Conservation (phyloP, 257 asterid species). For the Fraxinus americana region DNA sequence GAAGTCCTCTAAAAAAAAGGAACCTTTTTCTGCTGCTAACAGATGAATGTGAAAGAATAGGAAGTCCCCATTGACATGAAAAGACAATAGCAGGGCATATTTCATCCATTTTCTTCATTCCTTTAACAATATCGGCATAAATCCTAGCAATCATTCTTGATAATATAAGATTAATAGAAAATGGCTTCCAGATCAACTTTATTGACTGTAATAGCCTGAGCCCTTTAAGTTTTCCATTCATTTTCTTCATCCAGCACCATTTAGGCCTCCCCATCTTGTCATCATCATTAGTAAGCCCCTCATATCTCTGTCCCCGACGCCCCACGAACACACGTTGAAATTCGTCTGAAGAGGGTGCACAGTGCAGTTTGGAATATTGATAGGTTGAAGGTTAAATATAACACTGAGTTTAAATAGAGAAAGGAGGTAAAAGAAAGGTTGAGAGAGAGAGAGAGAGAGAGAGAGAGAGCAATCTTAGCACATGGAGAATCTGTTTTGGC, state of each 20-base stretch:
- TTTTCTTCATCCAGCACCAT: slow-evolving; percentile 34
- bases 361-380: too few species aligned
- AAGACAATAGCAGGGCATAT: slow-evolving; percentile 51
- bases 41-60: slow-evolving; percentile 42
- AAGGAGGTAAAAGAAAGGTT: neutral
- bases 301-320: slow-evolving; percentile 33
- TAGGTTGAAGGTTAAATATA: neutral
- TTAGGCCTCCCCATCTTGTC: slow-evolving; percentile 32
- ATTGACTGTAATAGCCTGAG: slow-evolving; percentile 32
- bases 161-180: slow-evolving; percentile 19
- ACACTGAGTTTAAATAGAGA: slow-evolving; percentile 19
- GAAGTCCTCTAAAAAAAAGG: neutral
- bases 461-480: slow-evolving; percentile 20
- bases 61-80: slow-evolving; percentile 78
- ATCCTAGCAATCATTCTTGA: slow-evolving; percentile 58
- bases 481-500: slow-evolving; percentile 40
- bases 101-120: slow-evolving; percentile 51
- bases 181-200: slow-evolving; percentile 62
- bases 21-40: slow-evolving; percentile 16
- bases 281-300: slow-evolving; percentile 39
- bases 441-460: too few species aligned
- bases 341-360: slow-evolving; percentile 7
- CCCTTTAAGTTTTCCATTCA: slow-evolving; percentile 40
- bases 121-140: slow-evolving; percentile 38
- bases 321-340: slow-evolving; percentile 21